These are phyloP conservation scores for Medicago arabica DNA, from an alignment of 306 rosid species.

Conservation along the genomic window DNA sequence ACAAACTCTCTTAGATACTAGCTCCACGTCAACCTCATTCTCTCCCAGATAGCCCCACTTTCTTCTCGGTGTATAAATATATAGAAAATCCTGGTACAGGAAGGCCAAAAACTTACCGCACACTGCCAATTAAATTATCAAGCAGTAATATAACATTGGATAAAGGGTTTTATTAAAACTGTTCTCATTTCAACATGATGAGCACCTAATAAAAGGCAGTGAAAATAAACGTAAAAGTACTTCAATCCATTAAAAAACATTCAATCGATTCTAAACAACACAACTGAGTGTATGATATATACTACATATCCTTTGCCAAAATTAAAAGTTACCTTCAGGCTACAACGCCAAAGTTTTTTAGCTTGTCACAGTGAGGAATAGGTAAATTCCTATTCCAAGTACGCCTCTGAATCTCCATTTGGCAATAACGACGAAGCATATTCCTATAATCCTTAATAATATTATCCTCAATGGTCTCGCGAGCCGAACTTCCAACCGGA, in stretches of 20 bases:
- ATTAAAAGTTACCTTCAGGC: slow-evolving; percentile 62
- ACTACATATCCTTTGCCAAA: not conserved
- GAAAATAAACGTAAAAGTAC: not conserved
- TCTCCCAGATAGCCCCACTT: no score
- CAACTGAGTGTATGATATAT: not conserved
- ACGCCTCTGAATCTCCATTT: slow-evolving; percentile 79
- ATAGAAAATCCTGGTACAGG: not conserved
- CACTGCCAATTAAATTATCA: slow-evolving; percentile 16
- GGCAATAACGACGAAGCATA: slow-evolving; percentile 83
- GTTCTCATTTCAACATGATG: not conserved
- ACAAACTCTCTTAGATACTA: no score
- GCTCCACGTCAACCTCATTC: no score
- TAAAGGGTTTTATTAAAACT: not conserved
- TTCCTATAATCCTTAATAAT: slow-evolving; percentile 69
- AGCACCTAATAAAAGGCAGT: slow-evolving; percentile 4
- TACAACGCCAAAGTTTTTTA: slow-evolving; percentile 51
- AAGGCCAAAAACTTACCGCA: slow-evolving; percentile 6
- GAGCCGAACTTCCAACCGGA: slow-evolving; percentile 79
- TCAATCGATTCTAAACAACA: slow-evolving; percentile 16
- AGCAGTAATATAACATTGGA: slow-evolving; percentile 18
- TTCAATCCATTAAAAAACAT: slow-evolving; percentile 11
- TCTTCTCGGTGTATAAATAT: not conserved
- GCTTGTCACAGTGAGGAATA: slow-evolving; percentile 82
- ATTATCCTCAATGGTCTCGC: slow-evolving; percentile 63
- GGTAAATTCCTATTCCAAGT: slow-evolving; percentile 82